phyloP scores from a whole-genome alignment of 2,329 filamentous ascomycete species.

The Alternaria arborescens region DNA sequence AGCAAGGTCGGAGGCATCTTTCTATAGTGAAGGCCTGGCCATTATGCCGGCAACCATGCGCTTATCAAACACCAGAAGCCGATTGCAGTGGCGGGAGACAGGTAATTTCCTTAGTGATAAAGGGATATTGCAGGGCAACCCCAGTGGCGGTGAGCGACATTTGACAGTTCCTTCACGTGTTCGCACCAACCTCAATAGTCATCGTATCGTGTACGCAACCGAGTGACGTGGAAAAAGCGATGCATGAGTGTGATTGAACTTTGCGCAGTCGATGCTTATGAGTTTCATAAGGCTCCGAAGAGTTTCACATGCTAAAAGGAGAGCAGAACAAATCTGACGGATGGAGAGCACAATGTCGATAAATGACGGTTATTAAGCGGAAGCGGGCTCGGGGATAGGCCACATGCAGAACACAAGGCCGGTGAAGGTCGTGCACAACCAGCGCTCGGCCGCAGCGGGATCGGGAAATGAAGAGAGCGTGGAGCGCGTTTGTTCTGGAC shows the following conservation, averaged over 20 bases:
- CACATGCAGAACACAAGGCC: slow-evolving; percentile 28
- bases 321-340: slow-evolving; percentile 7
- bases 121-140: slow-evolving; percentile 21
- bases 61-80: slow-evolving; percentile 7
- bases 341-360: slow-evolving; percentile 28
- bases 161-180: slow-evolving; percentile 15
- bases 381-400: slow-evolving; percentile 18
- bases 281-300: slow-evolving; percentile 2
- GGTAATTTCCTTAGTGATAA: slow-evolving; percentile 24
- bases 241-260: neutral
- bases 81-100: slow-evolving; percentile 4
- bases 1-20: neutral
- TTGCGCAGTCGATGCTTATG: slow-evolving; percentile 2
- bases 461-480: slow-evolving; percentile 45
- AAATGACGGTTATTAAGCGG: slow-evolving; percentile 18
- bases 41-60: slow-evolving; percentile 13
- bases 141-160: slow-evolving; percentile 19
- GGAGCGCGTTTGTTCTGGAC: slow-evolving; percentile 29
- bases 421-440: slow-evolving; percentile 33
- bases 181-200: slow-evolving; percentile 17
- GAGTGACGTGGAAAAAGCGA: slow-evolving; percentile 2
- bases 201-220: slow-evolving; percentile 1
- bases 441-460: slow-evolving; percentile 37
- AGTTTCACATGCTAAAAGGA: slow-evolving; percentile 12
- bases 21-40: neutral